Conservation (phyloP, 257 asterid genomes). For the Cruciata laevipes region DNA sequence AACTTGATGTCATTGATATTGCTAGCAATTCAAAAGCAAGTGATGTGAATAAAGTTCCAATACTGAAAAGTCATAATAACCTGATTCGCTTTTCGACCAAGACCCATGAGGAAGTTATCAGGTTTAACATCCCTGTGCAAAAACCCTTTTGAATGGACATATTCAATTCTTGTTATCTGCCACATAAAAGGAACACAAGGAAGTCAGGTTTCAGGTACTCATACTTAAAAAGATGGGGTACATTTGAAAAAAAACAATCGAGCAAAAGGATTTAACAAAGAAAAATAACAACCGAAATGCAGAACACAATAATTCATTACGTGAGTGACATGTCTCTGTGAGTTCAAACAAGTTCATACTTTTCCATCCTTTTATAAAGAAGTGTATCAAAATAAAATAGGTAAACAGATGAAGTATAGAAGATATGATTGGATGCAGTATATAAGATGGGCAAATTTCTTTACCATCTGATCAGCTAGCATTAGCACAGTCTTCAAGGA, state of each 20-base stretch:
- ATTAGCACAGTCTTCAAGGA: constrained; percentile 79
- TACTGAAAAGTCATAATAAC: constrained; percentile 32
- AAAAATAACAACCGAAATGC: not conserved
- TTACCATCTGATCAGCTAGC: constrained; percentile 98
- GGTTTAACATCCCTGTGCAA: constrained; percentile 94
- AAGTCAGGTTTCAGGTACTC: not conserved
- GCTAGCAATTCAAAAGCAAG: not conserved
- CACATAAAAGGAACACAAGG: constrained; percentile 11
- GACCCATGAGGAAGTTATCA: constrained; percentile 97
- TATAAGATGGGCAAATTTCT: not conserved
- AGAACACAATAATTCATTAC: not conserved
- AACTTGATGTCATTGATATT: not conserved
- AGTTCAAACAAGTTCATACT: not conserved
- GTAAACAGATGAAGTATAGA: not conserved
- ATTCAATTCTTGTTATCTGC: constrained; percentile 80
- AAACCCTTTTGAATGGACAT: constrained; percentile 89
- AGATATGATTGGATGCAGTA: not conserved
- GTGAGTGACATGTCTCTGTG: not conserved
- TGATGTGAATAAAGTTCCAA: not conserved
- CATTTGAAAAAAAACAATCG: not conserved
- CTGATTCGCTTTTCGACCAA: constrained; percentile 97
- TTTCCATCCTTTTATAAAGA: not conserved
- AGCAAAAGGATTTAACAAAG: not conserved
- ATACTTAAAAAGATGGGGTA: not conserved
- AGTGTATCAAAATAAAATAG: not conserved